Evolutionary conservation across 169 alveolate species (phyloP), one percentile per base, ranked within the genome.

Genomic region (Cryptosporidium tyzzeri): DNA sequence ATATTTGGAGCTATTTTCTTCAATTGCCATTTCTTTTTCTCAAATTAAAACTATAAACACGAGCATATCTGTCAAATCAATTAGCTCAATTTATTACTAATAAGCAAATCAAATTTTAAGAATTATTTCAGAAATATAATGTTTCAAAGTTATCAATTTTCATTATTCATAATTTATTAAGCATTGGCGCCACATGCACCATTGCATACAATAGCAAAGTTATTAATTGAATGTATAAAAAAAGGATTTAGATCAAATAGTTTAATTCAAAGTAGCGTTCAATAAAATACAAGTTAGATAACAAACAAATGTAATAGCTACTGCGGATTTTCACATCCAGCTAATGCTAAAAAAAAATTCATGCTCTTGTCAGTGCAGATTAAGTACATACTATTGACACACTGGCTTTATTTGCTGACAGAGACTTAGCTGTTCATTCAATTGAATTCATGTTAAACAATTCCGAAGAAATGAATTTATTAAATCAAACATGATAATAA

Each of bases 111-210:
- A 48, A 14, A 14, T 48, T 14, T 16, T 48, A 48, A 16, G 55
- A 48, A 16, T 16, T 48, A 0, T 48, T 2, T 3, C 55, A 48
- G 2, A 48, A 41, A 41, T 41, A 0, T 21, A 48, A 48, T 3
- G 3, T 45, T 12, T 1, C n/a, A 12, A 3, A 0, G n/a, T 48
- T 41, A 53, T 7, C 8, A 26, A 26, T 26, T 9, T 55, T 26
- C 31, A 1, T 8, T 26, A 23, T 26, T 26, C 35, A 55, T 55
- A 1, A 23, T 55, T 9, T 8, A 0, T 37, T 8, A 5, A 5
- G 23, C 3, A 21, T 65, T 65, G 71, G 71, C 71, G 71, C 71
- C 51, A 33, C 44, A 65, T 65, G 71, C 71, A 55, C 3, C 67
- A 55, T 55, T 55, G 67, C 67, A n/a, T 2, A 23, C 29, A 16